A percentile compares a stretch with the other conserved stretches of the same genome.
Conservation (phyloP, 495 filamentous ascomycete species). For the Penicillium paradoxum region DNA sequence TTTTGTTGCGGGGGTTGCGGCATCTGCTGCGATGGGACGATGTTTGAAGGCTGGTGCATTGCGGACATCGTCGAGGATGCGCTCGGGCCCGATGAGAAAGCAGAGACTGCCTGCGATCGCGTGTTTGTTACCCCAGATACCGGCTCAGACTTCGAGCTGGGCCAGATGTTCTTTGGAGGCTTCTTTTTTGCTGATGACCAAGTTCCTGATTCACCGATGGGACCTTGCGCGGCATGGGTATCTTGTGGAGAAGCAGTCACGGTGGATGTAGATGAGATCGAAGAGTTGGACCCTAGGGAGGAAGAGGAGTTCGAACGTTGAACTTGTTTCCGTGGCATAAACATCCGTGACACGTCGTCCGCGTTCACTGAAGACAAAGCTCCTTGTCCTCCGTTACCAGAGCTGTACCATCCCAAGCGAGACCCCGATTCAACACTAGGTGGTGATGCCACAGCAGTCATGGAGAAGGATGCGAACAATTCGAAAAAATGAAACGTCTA, state of each 20-base stretch:
- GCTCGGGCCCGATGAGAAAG: constrained; percentile 62
- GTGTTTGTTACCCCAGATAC: constrained; percentile 58
- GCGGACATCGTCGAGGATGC: constrained; percentile 64
- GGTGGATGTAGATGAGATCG: constrained; percentile 50
- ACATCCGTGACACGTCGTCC: constrained; percentile 84
- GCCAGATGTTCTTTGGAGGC: constrained; percentile 65
- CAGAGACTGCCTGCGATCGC: constrained; percentile 56
- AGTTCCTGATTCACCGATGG: constrained; percentile 44
- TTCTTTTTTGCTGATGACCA: constrained; percentile 62
- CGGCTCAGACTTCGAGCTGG: constrained; percentile 62
- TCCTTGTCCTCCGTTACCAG: constrained; percentile 70
- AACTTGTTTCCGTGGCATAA: constrained; percentile 77
- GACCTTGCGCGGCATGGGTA: constrained; percentile 44
- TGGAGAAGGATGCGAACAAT: constrained; percentile 46
- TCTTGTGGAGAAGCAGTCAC: constrained; percentile 39
- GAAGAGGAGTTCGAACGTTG: constrained; percentile 87
- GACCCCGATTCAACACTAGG: constrained; percentile 77
- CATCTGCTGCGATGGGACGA: constrained; percentile 69
- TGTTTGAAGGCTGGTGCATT: constrained; percentile 68
- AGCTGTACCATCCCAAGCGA: constrained; percentile 54
- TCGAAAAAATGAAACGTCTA: constrained; percentile 10
- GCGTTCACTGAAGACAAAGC: constrained; percentile 73
- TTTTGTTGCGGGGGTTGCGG: constrained; percentile 57
- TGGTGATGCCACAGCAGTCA: constrained; percentile 97
- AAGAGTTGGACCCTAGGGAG: constrained; percentile 55